Conservation (phyloP, 495 filamentous ascomycete species). For the Pyronema omphalodes region DNA sequence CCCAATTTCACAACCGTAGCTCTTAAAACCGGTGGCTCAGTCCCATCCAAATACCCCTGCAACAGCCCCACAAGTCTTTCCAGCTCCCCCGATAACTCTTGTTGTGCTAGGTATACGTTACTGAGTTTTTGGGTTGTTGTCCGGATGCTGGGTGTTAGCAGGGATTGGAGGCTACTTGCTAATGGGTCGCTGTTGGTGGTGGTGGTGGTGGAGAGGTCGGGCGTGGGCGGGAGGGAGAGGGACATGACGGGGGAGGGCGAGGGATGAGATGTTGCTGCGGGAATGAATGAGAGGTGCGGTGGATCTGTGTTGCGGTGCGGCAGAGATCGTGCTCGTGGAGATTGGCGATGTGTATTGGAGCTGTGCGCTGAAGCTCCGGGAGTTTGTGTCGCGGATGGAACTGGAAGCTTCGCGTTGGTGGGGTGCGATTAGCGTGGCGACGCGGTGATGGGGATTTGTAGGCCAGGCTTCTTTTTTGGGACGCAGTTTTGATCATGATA, state of each 20-base stretch:
- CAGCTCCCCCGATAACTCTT: slow-evolving; percentile 18
- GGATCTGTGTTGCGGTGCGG: neutral
- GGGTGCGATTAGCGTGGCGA: neutral
- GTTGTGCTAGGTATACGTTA: slow-evolving; percentile 18
- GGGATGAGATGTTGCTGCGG: neutral
- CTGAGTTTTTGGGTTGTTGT: slow-evolving; percentile 21
- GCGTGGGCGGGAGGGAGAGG: slow-evolving; percentile 4
- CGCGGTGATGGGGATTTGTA: neutral
- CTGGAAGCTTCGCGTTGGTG: neutral
- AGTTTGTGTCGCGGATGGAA: neutral
- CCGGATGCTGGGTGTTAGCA: slow-evolving; percentile 19
- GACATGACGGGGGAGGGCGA: neutral
- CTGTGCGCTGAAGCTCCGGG: neutral
- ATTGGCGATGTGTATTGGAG: neutral
- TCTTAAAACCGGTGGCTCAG: slow-evolving; percentile 19
- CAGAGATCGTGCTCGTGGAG: neutral
- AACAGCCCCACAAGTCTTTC: slow-evolving; percentile 18
- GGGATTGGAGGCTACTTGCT: slow-evolving; percentile 15
- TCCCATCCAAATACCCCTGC: slow-evolving; percentile 20
- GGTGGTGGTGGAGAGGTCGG: slow-evolving; percentile 11
- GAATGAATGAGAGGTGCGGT: neutral
- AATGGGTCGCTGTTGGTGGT: slow-evolving; percentile 14
- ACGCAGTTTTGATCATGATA: too few relatives aligned
- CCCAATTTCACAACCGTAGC: slow-evolving; percentile 21
- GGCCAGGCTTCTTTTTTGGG: too few relatives aligned